Evolutionary conservation across 2,329 filamentous ascomycete genomes (phyloP).

Genomic region (Aphanoascus verrucosus): DNA sequence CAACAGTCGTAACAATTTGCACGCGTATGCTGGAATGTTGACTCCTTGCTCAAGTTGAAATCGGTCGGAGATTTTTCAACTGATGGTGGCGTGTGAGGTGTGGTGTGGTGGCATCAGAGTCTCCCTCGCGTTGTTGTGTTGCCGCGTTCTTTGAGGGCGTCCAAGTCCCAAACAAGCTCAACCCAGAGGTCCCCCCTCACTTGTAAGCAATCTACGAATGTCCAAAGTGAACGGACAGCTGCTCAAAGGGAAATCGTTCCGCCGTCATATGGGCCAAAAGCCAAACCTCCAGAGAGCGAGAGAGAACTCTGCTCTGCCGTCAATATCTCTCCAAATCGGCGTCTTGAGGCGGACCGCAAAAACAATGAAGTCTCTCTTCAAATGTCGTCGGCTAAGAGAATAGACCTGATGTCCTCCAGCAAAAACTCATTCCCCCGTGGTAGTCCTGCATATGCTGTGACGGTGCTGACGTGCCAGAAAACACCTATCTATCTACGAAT

Average conservation of each 20-base stretch:
- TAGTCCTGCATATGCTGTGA: constrained; percentile 1
- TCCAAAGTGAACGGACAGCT: not conserved
- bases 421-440: not conserved
- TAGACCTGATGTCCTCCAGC: not conserved
- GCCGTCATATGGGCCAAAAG: not conserved
- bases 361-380: not conserved
- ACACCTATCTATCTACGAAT: constrained; percentile 30
- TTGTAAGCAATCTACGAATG: constrained; percentile 5
- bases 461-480: constrained; percentile 11
- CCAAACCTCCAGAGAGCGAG: not conserved
- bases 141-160: not conserved
- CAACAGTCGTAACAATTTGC: not conserved
- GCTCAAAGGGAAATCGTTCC: not conserved
- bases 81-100: not conserved
- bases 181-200: not conserved
- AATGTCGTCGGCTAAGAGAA: not conserved
- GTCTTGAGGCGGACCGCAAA: not conserved
- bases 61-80: not conserved
- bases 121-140: not conserved
- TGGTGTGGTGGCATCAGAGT: not conserved
- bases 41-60: not conserved
- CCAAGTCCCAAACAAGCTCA: not conserved
- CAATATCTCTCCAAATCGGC: not conserved
- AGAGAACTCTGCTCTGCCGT: not conserved
- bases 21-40: not conserved